Evolutionary conservation across 2,329 filamentous ascomycete species (phyloP), one percentile per base, ranked within the genome.

Genomic region (Aspergillus fijiensis): DNA sequence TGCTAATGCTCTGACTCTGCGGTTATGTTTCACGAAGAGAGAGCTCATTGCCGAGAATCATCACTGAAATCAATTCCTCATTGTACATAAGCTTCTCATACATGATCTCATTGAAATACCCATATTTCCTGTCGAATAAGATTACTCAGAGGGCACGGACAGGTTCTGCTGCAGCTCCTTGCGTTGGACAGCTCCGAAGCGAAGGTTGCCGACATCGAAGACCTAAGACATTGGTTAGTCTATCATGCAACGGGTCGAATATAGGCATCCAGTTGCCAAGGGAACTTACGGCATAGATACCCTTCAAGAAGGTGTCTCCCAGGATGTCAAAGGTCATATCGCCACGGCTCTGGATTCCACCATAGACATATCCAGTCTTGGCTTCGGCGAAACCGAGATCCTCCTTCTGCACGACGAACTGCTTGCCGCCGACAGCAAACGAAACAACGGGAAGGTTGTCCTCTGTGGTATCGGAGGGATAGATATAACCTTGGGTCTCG

Each of bases 271-370:
- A 29, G 9, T 5, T 16, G 12, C 4, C 3, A 16, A 35, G 14
- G 6, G 2, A 9, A 77, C 82, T 77, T 71, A 85, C 82, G 58
- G 84, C 85, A 69, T 90, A 90, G 58, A 88, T 77, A 25, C 81
- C 84, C 78, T 88, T 88, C 72, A 90, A 72, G 69, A 87, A 87
- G 2, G 82, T 82, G 64, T 85, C 86, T 5, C 87, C 87, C 16
- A 87, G 76, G 49, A 90, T 88, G 69, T 89, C 86, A 66, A 89
- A 87, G 2, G 76, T 69, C 71, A 84, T 76, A 55, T 77, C 74
- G 3, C 87, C 87, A 48, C 85, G 81, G 53, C 83, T 86, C 76
- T 90, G 87, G 33, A 90, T 84, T 2, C 85, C 86, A 5, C 87
- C 88, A 68, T 87, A 90, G 67, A 82, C 80, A 71, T 81, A 82